Evolutionary conservation across 768 basidiomycete genomes (phyloP), one percentile per base, ranked within the genome.

Genomic region (Panaeolus cyanescens): DNA sequence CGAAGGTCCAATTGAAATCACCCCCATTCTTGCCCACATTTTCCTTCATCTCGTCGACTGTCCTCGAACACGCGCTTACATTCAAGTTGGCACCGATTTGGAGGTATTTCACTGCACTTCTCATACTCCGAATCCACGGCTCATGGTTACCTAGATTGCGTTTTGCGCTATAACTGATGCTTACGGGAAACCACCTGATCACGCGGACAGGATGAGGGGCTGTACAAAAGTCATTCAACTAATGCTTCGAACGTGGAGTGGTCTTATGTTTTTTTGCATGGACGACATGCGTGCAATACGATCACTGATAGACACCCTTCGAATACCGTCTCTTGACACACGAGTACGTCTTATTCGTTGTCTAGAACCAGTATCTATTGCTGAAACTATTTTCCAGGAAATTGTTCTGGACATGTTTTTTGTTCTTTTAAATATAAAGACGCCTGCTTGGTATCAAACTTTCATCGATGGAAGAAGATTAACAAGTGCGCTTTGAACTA

Each of bases 381-480:
- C n/a, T n/a, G n/a, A n/a, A 33, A 13, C 22, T 17, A 20, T 61
- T 3, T 22, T 15, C 0, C 67, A 97, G 96, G 96, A 98, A 79
- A 86, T 95, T 31, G 81, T 98, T 33, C 79, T 99, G 56, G 94
- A 99, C 66, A 90, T 97, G 85, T 91, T 99, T 68, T 98, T 98
- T 68, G 92, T 93, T 62, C 80, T 96, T 17, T 77, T 99, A 19
- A 93, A 95, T 59, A 96, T 99, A 74, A 93, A 93, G 72, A 84
- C 91, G 0, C 92, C 95, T 1, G 90, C 91, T 45, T 98, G 96
- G 95, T 93, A 93, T 71, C 85, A 93, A 67, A 91, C 93, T 0
- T 98, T 96, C 68, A 90, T 97, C 33, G 90, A 90, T 59, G 95
- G 95, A 10, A 86, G 92, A 54, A 82, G 95, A 30, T 75, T 97